Percentiles rank a stretch among this genome's conserved stretches.
These are phyloP conservation scores for Podospora australis DNA, from an alignment of 495 filamentous ascomycete species.

Conservation along the genomic window DNA sequence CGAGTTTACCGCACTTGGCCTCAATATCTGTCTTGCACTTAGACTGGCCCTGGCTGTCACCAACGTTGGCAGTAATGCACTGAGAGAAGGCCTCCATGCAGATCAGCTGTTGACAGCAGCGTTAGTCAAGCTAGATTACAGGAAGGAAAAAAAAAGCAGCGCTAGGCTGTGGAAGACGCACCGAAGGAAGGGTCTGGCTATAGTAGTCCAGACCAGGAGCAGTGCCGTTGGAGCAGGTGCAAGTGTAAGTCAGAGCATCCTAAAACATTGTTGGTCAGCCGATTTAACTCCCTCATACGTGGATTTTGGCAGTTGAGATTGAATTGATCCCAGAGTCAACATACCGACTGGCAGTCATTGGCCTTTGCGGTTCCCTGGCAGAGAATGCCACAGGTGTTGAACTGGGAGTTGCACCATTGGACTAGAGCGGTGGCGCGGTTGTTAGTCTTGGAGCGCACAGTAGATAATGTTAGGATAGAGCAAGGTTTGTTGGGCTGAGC, in stretches of 20 bases:
- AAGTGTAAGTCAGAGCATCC: constrained; percentile 23
- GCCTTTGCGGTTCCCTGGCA: constrained; percentile 15
- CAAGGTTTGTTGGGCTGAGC: constrained; percentile 6
- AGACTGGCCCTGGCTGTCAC: constrained; percentile 20
- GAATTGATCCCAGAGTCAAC: too few species aligned
- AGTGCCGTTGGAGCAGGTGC: constrained; percentile 28
- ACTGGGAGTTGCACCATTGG: constrained; percentile 31
- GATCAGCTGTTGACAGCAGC: constrained; percentile 20
- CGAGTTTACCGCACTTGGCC: constrained; percentile 28
- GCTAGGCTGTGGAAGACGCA: too few species aligned
- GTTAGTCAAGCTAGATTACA: neutral
- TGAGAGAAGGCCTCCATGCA: constrained; percentile 25
- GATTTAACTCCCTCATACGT: too few species aligned
- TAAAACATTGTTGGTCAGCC: constrained; percentile 11
- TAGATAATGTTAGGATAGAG: too few species aligned
- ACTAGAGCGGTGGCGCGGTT: constrained; percentile 10
- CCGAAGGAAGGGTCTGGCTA: constrained; percentile 30
- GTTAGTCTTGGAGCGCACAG: too few species aligned
- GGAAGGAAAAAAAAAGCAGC: neutral
- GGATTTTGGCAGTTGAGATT: too few species aligned
- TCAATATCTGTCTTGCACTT: constrained; percentile 30
- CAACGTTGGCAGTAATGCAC: constrained; percentile 23
- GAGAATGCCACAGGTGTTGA: constrained; percentile 29
- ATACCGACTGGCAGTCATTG: constrained; percentile 28
- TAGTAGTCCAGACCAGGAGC: constrained; percentile 34